Base-by-base conservation (phyloP, 768 basidiomycete species). In the Lyophyllum semitale region DNA sequence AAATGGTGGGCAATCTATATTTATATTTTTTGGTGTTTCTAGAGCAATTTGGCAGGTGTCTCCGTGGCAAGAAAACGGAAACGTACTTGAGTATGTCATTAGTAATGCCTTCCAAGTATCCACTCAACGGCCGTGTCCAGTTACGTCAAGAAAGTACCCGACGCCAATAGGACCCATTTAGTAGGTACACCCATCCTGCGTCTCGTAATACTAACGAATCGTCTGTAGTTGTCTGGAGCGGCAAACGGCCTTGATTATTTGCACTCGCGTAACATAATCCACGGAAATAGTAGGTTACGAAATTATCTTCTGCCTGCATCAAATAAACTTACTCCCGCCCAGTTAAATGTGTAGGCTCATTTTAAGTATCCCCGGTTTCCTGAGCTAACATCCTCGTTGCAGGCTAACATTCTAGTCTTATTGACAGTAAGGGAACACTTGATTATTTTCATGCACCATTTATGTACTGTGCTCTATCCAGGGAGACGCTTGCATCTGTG, bases 51-150 rank as follows among this genome's bases (percentile, higher is more conserved):
- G 32, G 11, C 46, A 84, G 83, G 82, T 86, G 29, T 84, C 84
- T 9, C 81, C 84, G 5, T 86, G 84, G 84, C 83, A 84, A 69
- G 72, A 76, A 32, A 77, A 83, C 59, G 83, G 82, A 38, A 81
- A 85, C 61, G 77, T 83, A 18, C 70, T 79, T 0, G 76, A 79
- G 84, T 82, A 59, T 53, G 74, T 60, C 20, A 18, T 45, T 1
- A 3, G 41, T 26, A 22, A 25, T 37, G 27, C 29, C 15, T 47
- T 20, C 4, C 20, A 13, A 4, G 32, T 32, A 37, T 27, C 13
- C 13, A 27, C 20, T 30, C 2, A 22, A 51, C 4, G 22, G n/a
- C 22, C 30, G 8, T 8, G 30, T 22, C 53, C 53, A 84, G 83
- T 27, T 84, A 79, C 60, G 71, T 77, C 27, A 65, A 66, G 45